Conservation (phyloP, 1,139 yeast genomes). For the Kodamaea derodonti region DNA sequence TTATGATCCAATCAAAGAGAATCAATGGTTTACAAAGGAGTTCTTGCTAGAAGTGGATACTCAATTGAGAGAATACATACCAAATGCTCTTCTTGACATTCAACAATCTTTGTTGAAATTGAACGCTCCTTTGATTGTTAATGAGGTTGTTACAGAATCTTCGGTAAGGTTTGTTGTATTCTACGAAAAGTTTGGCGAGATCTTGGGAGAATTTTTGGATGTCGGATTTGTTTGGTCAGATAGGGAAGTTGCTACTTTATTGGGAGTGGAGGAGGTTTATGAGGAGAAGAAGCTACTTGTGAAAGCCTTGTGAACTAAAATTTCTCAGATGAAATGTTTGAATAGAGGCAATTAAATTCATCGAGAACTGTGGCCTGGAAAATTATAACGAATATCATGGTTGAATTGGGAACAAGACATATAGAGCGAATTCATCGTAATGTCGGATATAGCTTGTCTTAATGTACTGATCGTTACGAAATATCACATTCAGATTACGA, state of each 20-base stretch:
- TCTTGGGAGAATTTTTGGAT: slow-evolving; percentile 39
- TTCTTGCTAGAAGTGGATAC: slow-evolving; percentile 39
- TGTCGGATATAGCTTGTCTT: too few species aligned
- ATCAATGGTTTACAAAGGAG: slow-evolving; percentile 50
- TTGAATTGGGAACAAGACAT: too few species aligned
- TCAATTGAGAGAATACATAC: slow-evolving; percentile 48
- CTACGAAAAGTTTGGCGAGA: slow-evolving; percentile 44
- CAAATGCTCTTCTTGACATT: slow-evolving; percentile 59
- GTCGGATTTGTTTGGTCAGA: slow-evolving; percentile 50
- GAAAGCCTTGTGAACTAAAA: too few species aligned
- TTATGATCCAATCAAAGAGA: slow-evolving; percentile 63
- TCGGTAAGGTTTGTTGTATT: slow-evolving; percentile 49
- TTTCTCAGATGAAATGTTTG: too few species aligned
- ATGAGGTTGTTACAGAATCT: slow-evolving; percentile 48
- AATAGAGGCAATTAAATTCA: too few species aligned
- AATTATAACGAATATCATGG: too few species aligned
- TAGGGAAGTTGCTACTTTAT: slow-evolving; percentile 56
- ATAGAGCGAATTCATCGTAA: too few species aligned
- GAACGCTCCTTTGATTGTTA: slow-evolving; percentile 60
- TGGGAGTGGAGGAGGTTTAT: slow-evolving; percentile 51
- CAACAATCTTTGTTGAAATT: slow-evolving; percentile 55
- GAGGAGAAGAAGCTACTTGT: slow-evolving; percentile 8
- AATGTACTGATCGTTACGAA: too few species aligned
- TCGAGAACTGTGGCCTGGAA: too few species aligned
- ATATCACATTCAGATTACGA: too few species aligned